Conservation (phyloP, 805 yeast species). For the Zygotorulaspora sp. region DNA sequence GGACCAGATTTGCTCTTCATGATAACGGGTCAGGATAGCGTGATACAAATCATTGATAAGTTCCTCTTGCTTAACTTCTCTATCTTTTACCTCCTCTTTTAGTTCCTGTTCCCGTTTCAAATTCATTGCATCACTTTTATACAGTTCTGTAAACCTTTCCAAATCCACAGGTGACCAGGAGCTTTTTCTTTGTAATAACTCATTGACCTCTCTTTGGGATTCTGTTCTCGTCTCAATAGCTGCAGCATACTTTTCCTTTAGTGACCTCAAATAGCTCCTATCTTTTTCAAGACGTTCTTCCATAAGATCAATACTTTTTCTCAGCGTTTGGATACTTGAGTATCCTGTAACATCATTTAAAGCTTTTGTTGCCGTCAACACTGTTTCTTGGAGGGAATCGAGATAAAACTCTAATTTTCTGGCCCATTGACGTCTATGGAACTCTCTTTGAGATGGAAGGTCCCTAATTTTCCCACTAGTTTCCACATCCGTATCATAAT, state of each 20-base stretch:
- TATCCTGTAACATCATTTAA: conserved; percentile 93
- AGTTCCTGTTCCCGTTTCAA: conserved; percentile 55
- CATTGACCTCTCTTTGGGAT: conserved; percentile 84
- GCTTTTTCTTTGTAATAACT: conserved; percentile 76
- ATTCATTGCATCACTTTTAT: conserved; percentile 73
- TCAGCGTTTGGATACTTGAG: conserved; percentile 67
- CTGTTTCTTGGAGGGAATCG: conserved; percentile 52
- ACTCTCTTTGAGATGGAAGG: conserved; percentile 46
- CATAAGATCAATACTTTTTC: conserved; percentile 50
- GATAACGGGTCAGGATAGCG: conserved; percentile 81
- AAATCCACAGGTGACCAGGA: conserved; percentile 76
- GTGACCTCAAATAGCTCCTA: conserved; percentile 44
- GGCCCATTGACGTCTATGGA: conserved; percentile 39
- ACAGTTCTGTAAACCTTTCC: conserved; percentile 77
- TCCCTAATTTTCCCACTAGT: conserved; percentile 33
- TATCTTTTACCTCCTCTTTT: conserved; percentile 43
- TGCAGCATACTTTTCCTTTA: conserved; percentile 50
- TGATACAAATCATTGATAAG: conserved; percentile 64
- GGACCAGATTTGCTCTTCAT: conserved; percentile 97
- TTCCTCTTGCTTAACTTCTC: conserved; percentile 64
- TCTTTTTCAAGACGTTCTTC: conserved; percentile 51
- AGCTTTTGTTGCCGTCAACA: conserved; percentile 58
- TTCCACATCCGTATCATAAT: conserved; percentile 37
- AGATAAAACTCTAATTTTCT: conserved; percentile 47
- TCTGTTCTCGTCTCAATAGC: conserved; percentile 61